Conservation (phyloP, 192 early-diverging fungal species). For the Helicostylum pulchrum region DNA sequence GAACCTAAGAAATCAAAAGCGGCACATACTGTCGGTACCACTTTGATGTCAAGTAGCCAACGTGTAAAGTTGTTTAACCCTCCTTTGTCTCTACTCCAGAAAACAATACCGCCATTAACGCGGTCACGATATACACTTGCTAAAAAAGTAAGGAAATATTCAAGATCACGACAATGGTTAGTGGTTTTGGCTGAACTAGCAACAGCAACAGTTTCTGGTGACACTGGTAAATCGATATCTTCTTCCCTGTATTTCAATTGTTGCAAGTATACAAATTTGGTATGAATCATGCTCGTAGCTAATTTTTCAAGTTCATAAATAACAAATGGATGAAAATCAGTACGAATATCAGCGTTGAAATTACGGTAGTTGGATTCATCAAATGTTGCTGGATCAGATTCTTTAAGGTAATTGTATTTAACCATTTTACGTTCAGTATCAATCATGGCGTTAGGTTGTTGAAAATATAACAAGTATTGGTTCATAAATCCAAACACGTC, state of each 20-base stretch:
- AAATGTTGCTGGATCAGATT: neutral
- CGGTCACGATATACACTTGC: constrained; percentile 71
- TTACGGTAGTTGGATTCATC: neutral
- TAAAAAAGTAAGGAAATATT: constrained; percentile 71
- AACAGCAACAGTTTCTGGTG: constrained; percentile 4
- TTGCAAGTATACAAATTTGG: constrained; percentile 55
- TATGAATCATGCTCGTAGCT: constrained; percentile 49
- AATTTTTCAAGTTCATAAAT: constrained; percentile 50
- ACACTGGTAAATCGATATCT: constrained; percentile 39
- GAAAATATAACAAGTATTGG: constrained; percentile 56
- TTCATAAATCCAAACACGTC: constrained; percentile 64
- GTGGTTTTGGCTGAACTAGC: constrained; percentile 18
- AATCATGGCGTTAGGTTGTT: constrained; percentile 10
- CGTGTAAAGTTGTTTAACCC: constrained; percentile 59
- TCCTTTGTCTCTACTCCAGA: constrained; percentile 59
- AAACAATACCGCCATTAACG: constrained; percentile 70
- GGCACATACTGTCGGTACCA: constrained; percentile 58
- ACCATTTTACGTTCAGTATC: neutral
- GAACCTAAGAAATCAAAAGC: constrained; percentile 84
- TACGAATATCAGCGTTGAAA: constrained; percentile 15
- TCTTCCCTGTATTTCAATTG: constrained; percentile 70
- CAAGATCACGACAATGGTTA: constrained; percentile 51
- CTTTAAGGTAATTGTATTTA: neutral
- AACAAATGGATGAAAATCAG: constrained; percentile 49
- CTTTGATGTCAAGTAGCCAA: constrained; percentile 60